Evolutionary conservation across 2,329 filamentous ascomycete species (phyloP), one percentile per base, ranked within the genome.

Genomic region (Cryphonectria parasitica): DNA sequence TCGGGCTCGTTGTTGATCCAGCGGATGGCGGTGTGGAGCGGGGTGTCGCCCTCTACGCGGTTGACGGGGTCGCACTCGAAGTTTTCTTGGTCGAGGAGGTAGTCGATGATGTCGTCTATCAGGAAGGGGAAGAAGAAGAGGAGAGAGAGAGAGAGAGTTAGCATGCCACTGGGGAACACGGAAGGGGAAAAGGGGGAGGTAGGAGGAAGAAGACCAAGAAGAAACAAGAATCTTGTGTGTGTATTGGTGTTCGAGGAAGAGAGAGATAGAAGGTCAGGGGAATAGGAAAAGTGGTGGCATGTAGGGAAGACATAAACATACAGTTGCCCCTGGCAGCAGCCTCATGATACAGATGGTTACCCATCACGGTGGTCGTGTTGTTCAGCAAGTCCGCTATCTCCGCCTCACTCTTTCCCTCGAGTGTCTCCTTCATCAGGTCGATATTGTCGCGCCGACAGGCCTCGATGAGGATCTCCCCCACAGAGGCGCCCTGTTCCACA

Each of bases 361-460:
- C 96, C 82, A 98, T 86, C 15, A 94, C 90, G 76, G 96, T 94
- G 62, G 89, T 92, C 66, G 95, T 93, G 64, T 89, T 87, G 85
- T 99, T 99, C 79, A 99, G 89, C 75, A 97, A 90, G 66, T 88
- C 80, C 45, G 94, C 90, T 72, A 93, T 89, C 77, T 92, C 86
- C 71, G 89, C 86, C 68, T 91, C 89, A 71, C 83, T 82, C 74
- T 88, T 87, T 74, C 83, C 83, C 58, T 87, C 82, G 75, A 98
- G 86, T 70, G 95, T 87, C 77, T 96, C 91, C 76, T 88, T 83
- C 69, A 98, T 89, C 72, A 98, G 89, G 68, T 95, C 91, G 75
- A 90, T 90, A 83, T 98, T 98, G 87, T 98, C 95, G 78, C 94
- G 89, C 73, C 95, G 93, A 83, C 93, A 97, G 77, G 96, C 93